Base-by-base conservation (phyloP, 2,329 filamentous ascomycete species). In the Ophiocordyceps camponoti-saundersi region DNA sequence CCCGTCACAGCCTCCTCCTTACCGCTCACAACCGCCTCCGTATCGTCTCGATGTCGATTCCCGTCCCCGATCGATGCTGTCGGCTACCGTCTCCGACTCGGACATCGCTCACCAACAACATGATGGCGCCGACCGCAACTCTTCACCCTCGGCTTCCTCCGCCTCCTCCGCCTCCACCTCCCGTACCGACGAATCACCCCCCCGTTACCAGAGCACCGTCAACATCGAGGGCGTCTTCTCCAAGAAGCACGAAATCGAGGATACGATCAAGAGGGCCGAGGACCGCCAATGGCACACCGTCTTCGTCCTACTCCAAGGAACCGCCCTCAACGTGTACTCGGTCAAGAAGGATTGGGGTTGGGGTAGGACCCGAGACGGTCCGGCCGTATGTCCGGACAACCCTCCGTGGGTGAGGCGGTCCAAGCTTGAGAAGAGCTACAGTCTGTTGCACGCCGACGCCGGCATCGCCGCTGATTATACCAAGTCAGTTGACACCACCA, bases 391-490 rank as follows among this genome's bases (percentile, higher is more conserved):
- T 50, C 68, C 69, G 18, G 71, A 72, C 55, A 68, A 65, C 53
- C 74, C 66, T 26, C 67, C 63, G 40, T 80, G 62, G 66, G 61
- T 73, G 42, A 72, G 65, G 52, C 69, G 64, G 50, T 75, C 74
- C 20, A 68, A 68, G 47, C 62, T 86, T 36, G 65, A 85, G 51
- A 75, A 70, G 58, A 74, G 72, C n/a, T 88, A 85, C 58, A 82
- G 78, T 46, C 68, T 88, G 44, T 73, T 85, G 52, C 80, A 87
- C 57, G 83, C 82, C 21, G 83, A 88, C 60, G 76, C 82, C 21
- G 83, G 83, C 12, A 74, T 87, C 50, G 83, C 84, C 11, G 73
- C 77, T 16, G 83, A 88, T 60, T 82, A 84, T 58, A 70, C 73
- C 55, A 84, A 85, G 72, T 79, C 61, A 55, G 74, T 36, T 12